Conservation (phyloP, 257 asterid species). For the Solanum commersonii region DNA sequence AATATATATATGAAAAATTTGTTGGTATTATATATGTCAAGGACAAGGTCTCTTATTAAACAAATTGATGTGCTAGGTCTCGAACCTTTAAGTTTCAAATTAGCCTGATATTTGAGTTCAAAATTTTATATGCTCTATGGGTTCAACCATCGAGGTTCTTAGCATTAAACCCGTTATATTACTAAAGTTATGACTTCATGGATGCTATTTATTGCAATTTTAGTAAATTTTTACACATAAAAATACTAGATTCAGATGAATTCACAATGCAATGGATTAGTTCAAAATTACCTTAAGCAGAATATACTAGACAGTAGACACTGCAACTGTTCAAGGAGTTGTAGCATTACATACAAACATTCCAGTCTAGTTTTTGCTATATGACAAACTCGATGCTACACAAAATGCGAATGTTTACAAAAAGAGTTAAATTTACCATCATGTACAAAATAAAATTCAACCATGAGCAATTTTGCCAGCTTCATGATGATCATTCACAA, state of each 20-base stretch:
- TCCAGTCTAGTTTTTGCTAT: neutral
- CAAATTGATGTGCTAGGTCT: neutral
- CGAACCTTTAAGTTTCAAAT: too few species aligned
- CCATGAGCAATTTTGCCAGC: neutral
- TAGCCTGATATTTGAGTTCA: neutral
- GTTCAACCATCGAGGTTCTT: too few species aligned
- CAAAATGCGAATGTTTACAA: neutral
- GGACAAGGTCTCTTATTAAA: neutral
- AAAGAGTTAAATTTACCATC: neutral
- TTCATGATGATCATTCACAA: neutral
- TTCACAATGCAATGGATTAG: neutral
- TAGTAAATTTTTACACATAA: neutral
- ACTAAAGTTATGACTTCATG: neutral
- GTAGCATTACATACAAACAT: neutral
- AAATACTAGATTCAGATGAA: neutral
- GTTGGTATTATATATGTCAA: neutral
- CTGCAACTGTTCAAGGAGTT: neutral
- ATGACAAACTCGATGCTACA: neutral
- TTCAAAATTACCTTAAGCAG: neutral
- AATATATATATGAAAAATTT: too few species aligned
- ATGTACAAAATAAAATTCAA: neutral
- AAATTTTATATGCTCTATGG: too few species aligned
- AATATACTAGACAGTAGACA: neutral
- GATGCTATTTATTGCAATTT: neutral
- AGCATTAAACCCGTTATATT: too few species aligned